Conservation (phyloP, 2,329 filamentous ascomycete genomes). For the Hirsutella thompsonii region DNA sequence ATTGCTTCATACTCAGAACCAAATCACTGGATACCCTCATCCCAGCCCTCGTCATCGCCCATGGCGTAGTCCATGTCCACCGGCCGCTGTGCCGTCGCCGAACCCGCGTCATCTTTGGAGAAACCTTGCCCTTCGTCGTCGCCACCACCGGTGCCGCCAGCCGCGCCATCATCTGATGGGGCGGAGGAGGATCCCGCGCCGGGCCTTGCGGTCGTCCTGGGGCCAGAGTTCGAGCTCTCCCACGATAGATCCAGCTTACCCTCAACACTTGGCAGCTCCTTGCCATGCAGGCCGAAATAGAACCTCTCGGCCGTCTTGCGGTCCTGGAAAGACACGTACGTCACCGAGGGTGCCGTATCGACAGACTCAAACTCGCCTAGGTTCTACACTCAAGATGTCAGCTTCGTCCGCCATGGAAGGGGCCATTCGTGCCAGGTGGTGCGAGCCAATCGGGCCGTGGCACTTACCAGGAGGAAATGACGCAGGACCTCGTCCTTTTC, state of each 20-base stretch:
- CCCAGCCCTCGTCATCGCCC: slow-evolving; percentile 36
- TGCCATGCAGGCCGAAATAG: slow-evolving; percentile 42
- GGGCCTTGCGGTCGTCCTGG: slow-evolving; percentile 7
- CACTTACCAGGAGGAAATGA: slow-evolving; percentile 55
- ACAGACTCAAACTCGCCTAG: slow-evolving; percentile 51
- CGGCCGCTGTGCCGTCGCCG: slow-evolving; percentile 14
- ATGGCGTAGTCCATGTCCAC: slow-evolving; percentile 41
- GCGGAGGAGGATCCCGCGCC: background rate
- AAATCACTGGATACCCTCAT: slow-evolving; percentile 4
- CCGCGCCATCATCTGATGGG: slow-evolving; percentile 13
- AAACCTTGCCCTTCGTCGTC: slow-evolving; percentile 11
- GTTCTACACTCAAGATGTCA: slow-evolving; percentile 26
- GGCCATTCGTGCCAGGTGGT: background rate
- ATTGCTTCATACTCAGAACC: too few relatives aligned
- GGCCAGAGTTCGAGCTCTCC: slow-evolving; percentile 25
- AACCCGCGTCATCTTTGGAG: slow-evolving; percentile 5
- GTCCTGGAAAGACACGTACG: slow-evolving; percentile 51
- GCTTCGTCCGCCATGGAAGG: background rate
- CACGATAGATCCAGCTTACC: slow-evolving; percentile 55
- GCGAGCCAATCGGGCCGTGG: too few relatives aligned
- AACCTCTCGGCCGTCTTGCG: slow-evolving; percentile 61
- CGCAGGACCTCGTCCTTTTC: slow-evolving; percentile 56
- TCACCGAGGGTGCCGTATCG: slow-evolving; percentile 29
- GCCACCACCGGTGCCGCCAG: slow-evolving; percentile 2
- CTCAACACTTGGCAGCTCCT: slow-evolving; percentile 46